Evolutionary conservation across 179 eudicot species (phyloP).

Genomic region (Carnegiea gigantea): DNA sequence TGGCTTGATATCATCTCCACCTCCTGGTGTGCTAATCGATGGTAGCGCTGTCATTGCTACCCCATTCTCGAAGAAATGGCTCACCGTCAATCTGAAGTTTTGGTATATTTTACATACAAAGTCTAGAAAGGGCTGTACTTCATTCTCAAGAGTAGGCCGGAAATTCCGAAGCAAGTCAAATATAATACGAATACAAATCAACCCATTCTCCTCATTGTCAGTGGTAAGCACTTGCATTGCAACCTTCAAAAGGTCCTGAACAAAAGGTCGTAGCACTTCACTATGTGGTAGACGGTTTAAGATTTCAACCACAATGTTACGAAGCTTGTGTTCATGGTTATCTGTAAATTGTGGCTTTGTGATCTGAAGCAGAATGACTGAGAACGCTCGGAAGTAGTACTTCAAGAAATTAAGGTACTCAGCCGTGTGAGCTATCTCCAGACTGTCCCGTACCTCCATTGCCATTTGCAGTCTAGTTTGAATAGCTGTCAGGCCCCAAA

Average conservation of each 20-base stretch:
- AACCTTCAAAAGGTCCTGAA: slow-evolving; percentile 82
- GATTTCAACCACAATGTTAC: slow-evolving; percentile 82
- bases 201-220: slow-evolving; percentile 91
- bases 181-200: slow-evolving; percentile 89
- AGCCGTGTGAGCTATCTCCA: slow-evolving; percentile 91
- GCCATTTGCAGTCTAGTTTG: slow-evolving; percentile 83
- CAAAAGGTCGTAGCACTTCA: slow-evolving; percentile 90
- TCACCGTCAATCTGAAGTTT: slow-evolving; percentile 77
- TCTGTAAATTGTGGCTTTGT: slow-evolving; percentile 91
- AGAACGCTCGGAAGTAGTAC: slow-evolving; percentile 85
- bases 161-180: slow-evolving; percentile 90
- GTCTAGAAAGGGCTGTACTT: slow-evolving; percentile 94
- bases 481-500: slow-evolving; percentile 47
- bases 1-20: slow-evolving; percentile 76
- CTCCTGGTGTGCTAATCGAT: slow-evolving; percentile 33
- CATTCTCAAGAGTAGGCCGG: slow-evolving; percentile 79
- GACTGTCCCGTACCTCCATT: slow-evolving; percentile 94
- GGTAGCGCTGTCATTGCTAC: slow-evolving; percentile 38
- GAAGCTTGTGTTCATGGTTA: slow-evolving; percentile 83
- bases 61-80: slow-evolving; percentile 83
- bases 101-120: slow-evolving; percentile 95
- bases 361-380: slow-evolving; percentile 65
- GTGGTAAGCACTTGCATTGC: slow-evolving; percentile 93
- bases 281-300: slow-evolving; percentile 91
- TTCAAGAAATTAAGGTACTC: slow-evolving; percentile 95